These are phyloP conservation scores for Fusarium sp. DNA, from an alignment of 2,329 filamentous ascomycete species.

Conservation along the genomic window DNA sequence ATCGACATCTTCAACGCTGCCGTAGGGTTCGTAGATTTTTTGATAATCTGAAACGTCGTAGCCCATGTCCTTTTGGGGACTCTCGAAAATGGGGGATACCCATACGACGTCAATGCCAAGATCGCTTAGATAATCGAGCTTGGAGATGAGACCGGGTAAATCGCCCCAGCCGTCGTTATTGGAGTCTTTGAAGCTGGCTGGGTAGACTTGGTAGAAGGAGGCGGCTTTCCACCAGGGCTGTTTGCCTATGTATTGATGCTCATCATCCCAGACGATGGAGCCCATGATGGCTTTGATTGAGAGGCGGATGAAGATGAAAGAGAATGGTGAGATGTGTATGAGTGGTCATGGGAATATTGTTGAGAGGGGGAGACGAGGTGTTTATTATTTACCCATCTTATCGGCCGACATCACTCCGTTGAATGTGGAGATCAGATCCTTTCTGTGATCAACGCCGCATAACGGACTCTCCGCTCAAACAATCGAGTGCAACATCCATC, in stretches of 20 bases:
- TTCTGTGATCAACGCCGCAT: background rate
- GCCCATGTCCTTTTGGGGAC: conserved; percentile 74
- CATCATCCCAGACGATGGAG: conserved; percentile 46
- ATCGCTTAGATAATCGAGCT: conserved; percentile 71
- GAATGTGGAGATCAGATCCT: conserved; percentile 8
- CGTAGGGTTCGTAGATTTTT: conserved; percentile 72
- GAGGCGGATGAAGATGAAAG: background rate
- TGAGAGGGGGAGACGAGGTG: conserved; percentile 11
- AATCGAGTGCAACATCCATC: background rate
- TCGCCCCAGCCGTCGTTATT: conserved; percentile 73
- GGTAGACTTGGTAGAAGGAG: conserved; percentile 64
- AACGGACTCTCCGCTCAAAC: conserved; percentile 4
- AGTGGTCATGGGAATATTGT: no score
- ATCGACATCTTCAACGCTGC: conserved; percentile 74
- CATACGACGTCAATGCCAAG: conserved; percentile 72
- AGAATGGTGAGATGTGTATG: background rate
- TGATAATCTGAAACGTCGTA: conserved; percentile 79
- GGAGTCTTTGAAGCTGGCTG: conserved; percentile 67
- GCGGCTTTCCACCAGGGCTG: conserved; percentile 60
- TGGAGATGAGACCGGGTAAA: conserved; percentile 70
- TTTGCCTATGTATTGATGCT: conserved; percentile 48
- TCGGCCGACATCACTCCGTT: background rate
- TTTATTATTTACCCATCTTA: conserved; percentile 6
- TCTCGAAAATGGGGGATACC: conserved; percentile 64
- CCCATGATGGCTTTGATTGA: conserved; percentile 44